Percentiles rank a stretch among this genome's conserved stretches.
Conservation (phyloP, 352 stramenopile species). For the Phytophthora agathidicida region DNA sequence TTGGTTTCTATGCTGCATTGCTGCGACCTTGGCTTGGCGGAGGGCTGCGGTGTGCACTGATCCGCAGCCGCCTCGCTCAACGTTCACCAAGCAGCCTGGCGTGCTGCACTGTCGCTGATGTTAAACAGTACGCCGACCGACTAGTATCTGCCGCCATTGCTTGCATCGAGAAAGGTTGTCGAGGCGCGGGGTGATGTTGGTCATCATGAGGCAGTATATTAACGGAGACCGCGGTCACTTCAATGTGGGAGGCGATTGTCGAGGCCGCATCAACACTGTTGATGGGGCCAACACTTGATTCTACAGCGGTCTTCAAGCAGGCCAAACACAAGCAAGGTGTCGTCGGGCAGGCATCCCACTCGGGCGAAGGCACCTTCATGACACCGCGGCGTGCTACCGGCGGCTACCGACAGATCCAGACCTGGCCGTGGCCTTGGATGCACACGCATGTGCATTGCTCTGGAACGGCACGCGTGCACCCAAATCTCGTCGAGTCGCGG, state of each 20-base stretch:
- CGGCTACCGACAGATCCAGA: background rate
- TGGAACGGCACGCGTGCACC: slow-evolving; percentile 1
- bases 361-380: slow-evolving; percentile 8
- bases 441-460: slow-evolving; percentile 21
- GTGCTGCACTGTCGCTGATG: slow-evolving; percentile 16
- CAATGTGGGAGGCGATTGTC: slow-evolving; percentile 4
- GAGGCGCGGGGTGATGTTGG: background rate
- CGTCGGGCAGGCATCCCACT: slow-evolving; percentile 23
- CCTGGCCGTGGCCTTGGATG: slow-evolving; percentile 5
- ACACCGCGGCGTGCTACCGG: slow-evolving; percentile 6
- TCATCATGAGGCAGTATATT: slow-evolving; percentile 1
- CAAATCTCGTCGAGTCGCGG: slow-evolving; percentile 13
- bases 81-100: slow-evolving; percentile 15
- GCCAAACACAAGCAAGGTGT: background rate
- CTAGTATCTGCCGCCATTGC: background rate
- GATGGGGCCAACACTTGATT: too few species aligned
- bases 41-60: slow-evolving; percentile 27
- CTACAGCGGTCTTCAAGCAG: slow-evolving; percentile 19
- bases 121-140: slow-evolving; percentile 10
- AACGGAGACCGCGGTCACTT: slow-evolving; percentile 10
- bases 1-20: slow-evolving; percentile 19
- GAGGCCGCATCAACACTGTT: too few species aligned
- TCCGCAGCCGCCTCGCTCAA: slow-evolving; percentile 7
- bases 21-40: slow-evolving; percentile 8
- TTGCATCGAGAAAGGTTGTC: slow-evolving; percentile 2